Base-by-base conservation (phyloP, 2,329 filamentous ascomycete genomes). In the Aaosphaeria arxii region DNA sequence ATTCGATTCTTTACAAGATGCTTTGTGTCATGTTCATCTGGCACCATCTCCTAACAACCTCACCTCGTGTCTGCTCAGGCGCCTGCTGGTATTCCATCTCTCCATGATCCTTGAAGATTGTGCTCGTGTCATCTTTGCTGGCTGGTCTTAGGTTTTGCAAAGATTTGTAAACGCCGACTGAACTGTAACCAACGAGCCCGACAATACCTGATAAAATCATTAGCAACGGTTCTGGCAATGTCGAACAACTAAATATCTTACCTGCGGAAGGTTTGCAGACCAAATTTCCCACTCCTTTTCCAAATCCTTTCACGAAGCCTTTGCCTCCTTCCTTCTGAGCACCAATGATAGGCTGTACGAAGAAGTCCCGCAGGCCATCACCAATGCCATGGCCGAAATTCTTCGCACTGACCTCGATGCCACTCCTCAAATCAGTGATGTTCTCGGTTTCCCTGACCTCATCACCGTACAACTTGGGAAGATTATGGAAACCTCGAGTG, bases 401-500 rank as follows among this genome's bases (percentile, higher is more conserved):
- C 71, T 87, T 89, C 4, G 87, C 82, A 2, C 89, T 89, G 38
- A 89, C 83, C 52, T 79, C 82, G 28, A 95, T 70, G 0, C 91
- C 91, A 52, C 84, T 88, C 40, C 80, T 77, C 43, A 95, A 71
- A 42, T 84, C 86, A 0, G 87, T 89, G 4, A 96, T 86, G 55
- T 88, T 88, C 49, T 89, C 86, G 1, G 80, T 74, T 6, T 86
- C 84, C 5, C 88, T 80, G 1, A 95, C 83, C 2, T 88, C 82
- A 59, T 96, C 91, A 33, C 90, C 87, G 63, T 95, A 95, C 1
- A 95, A 73, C 55, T 82, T 85, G 0, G 91, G 91, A 6, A 87
- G 84, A 59, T 96, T 95, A 61, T 91, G 87, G 65, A 95, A 95
- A 0, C 90, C 91, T 66, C 86, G 85, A 1, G 90, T 87, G 32